These are phyloP conservation scores for Claviceps quebecensis DNA, from an alignment of 2,329 filamentous ascomycete genomes.

Conservation along the genomic window DNA sequence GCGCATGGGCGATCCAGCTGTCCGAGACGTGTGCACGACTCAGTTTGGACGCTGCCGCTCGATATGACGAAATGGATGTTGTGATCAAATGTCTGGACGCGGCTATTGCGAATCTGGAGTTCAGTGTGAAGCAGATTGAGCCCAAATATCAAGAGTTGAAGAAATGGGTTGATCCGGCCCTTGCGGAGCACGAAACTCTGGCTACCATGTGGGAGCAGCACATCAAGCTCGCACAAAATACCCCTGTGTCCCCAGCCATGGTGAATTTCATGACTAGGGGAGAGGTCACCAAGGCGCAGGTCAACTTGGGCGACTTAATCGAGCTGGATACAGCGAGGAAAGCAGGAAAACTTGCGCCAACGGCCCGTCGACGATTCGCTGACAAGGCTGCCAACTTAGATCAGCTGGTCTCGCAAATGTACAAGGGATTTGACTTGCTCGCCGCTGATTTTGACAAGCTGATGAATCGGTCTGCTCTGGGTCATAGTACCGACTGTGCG, in stretches of 20 bases:
- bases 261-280: constrained; percentile 46
- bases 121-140: constrained; percentile 57
- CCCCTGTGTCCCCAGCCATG: constrained; percentile 53
- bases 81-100: constrained; percentile 72
- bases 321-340: constrained; percentile 59
- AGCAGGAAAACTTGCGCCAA: constrained; percentile 51
- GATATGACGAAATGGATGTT: constrained; percentile 59
- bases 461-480: constrained; percentile 37
- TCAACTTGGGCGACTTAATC: constrained; percentile 61
- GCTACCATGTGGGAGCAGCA: constrained; percentile 55
- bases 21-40: constrained; percentile 55
- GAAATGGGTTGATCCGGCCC: constrained; percentile 53
- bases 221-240: constrained; percentile 47
- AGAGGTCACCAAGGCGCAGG: constrained; percentile 30
- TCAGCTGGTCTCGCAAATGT: constrained; percentile 43
- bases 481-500: constrained; percentile 47
- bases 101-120: constrained; percentile 72
- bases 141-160: constrained; percentile 57
- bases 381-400: constrained; percentile 47
- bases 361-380: constrained; percentile 44
- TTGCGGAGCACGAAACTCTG: constrained; percentile 53
- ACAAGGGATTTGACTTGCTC: constrained; percentile 45
- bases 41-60: constrained; percentile 45
- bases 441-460: constrained; percentile 49
- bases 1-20: constrained; percentile 62